A percentile compares a stretch with the other conserved stretches of the same genome.
phyloP scores from a whole-genome alignment of 192 early-diverging fungal species.

The Podila horticola region DNA sequence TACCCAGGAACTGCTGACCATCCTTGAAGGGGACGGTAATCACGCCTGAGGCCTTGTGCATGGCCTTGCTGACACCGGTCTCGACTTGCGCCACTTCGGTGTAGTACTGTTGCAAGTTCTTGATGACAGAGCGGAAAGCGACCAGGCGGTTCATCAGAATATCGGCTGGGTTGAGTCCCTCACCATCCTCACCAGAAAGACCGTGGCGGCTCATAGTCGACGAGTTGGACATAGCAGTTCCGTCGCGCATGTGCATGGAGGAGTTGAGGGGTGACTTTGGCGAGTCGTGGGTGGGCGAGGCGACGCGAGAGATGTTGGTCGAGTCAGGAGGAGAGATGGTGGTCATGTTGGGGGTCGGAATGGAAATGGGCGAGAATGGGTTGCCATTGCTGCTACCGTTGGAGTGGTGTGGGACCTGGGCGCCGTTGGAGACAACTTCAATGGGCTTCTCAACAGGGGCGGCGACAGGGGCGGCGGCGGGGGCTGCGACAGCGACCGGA shows the following conservation, averaged over 20 bases:
- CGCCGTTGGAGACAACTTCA: background rate
- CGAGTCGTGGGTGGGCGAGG: slow-evolving; percentile 15
- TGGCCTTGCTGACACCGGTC: slow-evolving; percentile 25
- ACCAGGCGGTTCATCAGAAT: slow-evolving; percentile 52
- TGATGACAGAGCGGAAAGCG: slow-evolving; percentile 49
- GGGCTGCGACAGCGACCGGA: background rate
- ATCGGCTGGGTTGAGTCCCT: slow-evolving; percentile 51
- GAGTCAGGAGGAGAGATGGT: slow-evolving; percentile 21
- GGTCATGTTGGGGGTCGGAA: slow-evolving; percentile 19
- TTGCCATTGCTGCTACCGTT: background rate
- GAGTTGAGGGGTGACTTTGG: slow-evolving; percentile 27
- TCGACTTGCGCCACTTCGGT: slow-evolving; percentile 51
- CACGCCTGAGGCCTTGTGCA: slow-evolving; percentile 35
- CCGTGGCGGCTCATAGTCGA: slow-evolving; percentile 34
- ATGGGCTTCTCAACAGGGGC: slow-evolving; percentile 5
- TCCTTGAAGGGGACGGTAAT: slow-evolving; percentile 50
- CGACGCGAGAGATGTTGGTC: slow-evolving; percentile 8
- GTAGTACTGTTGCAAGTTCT: slow-evolving; percentile 51
- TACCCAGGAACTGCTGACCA: slow-evolving; percentile 43
- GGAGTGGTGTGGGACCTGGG: background rate
- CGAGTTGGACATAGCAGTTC: slow-evolving; percentile 33
- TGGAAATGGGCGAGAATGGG: slow-evolving; percentile 27
- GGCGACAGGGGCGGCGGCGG: background rate
- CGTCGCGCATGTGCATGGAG: slow-evolving; percentile 33
- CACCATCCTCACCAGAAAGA: slow-evolving; percentile 32